Base-by-base conservation (phyloP, 2,329 filamentous ascomycete genomes). In the Cylindrodendrum hubeiense region DNA sequence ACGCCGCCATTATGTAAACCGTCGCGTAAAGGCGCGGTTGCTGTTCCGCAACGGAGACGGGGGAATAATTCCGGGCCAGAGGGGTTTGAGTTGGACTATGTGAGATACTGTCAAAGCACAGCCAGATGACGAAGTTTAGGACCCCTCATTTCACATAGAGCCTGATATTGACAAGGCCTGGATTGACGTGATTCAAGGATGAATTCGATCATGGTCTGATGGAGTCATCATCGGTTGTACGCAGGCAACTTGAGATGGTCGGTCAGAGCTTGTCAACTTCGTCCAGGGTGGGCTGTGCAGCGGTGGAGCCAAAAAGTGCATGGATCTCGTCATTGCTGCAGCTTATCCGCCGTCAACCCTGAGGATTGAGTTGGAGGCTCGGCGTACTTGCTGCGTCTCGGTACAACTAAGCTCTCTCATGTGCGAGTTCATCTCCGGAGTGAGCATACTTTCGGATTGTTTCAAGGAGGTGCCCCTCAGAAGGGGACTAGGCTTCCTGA, bases 261-360 rank as follows among this genome's bases (percentile, higher is more conserved):
- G 61, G 60, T 37, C 47, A 67, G 53, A 55, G 61, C 43, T 60
- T 47, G 53, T 67, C 46, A 60, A 56, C 33, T 49, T 51, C 58
- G 47, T 53, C 67, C 58, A 65, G 65, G 65, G 10, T 50, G 47
- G 28, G 64, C 50, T 65, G 41, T 51, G 58, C 34, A 37, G 54
- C 54, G 59, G 63, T 74, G 71, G 65, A 70, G 73, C 68, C 47
- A 43, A 47, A 46, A 50, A 46, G 63, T 62, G 64, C 70, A 71
- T 68, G 57, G 54, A 74, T 74, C 68, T 71, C 68, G 70, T 73
- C 71, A 74, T 70, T 66, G 60, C 59, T 71, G 65, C 61, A 58
- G 60, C 60, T 63, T 53, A 33, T 66, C 49, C 56, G 49, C 59
- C 46, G 43, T 49, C 57, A 62, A 65, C 54, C 50, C 50, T 62